Conservation (phyloP, 2,329 filamentous ascomycete species). For the Fusarium mundagurra region DNA sequence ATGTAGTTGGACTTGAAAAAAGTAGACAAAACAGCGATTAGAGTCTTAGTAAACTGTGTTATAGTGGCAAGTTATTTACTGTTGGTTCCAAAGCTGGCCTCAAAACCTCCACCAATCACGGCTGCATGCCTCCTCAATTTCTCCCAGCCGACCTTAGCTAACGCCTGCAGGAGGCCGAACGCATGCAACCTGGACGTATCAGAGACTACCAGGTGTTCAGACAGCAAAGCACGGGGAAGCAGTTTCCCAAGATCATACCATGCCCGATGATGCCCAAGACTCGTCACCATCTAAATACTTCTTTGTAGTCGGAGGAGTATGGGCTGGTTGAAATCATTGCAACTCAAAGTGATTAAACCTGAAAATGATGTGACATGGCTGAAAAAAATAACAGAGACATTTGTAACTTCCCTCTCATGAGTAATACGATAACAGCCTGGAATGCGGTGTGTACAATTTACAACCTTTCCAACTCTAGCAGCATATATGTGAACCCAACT, state of each 20-base stretch:
- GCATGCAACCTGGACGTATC: neutral
- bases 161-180: neutral
- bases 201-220: neutral
- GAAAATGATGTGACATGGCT: rapidly evolving
- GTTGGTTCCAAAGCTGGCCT: slow-evolving; percentile 1
- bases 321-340: neutral
- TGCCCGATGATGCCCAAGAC: neutral
- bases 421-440: rapidly evolving
- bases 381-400: no score
- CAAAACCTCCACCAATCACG: neutral
- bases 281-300: neutral
- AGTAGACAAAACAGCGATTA: rapidly evolving
- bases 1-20: no score
- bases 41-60: rapidly evolving
- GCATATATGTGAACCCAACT: neutral
- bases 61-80: neutral
- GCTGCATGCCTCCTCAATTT: rapidly evolving
- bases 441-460: rapidly evolving
- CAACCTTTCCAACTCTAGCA: neutral
- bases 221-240: no score
- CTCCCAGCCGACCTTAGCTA: neutral
- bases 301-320: rapidly evolving
- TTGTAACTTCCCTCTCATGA: rapidly evolving
- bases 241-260: no score
- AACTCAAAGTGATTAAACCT: neutral